Base-by-base conservation (phyloP, 2,329 filamentous ascomycete genomes). In the Aspergillus caelatus region DNA sequence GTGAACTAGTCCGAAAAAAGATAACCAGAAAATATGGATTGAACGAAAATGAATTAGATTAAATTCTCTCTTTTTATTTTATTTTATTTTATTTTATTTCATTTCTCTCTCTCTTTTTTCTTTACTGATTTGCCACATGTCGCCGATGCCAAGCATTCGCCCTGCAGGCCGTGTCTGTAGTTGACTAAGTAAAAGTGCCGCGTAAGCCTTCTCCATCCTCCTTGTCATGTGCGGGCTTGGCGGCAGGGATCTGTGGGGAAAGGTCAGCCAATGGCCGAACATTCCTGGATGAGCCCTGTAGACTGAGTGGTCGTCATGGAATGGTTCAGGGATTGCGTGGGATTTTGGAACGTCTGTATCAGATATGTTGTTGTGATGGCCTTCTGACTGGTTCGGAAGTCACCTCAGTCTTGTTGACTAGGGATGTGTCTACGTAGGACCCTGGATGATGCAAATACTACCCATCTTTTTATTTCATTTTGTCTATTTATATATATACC, bases 161-260 rank as follows among this genome's bases (percentile, higher is more conserved):
- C 58, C 57, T 60, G 63, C 63, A 65, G 61, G 58, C 39, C 39
- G 39, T 41, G 39, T 41, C 39, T 41, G 39, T 41, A 41, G 39
- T 16, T 36, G 14, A 41, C 39, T 41, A n/a, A 41, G 16, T 8
- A 5, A 41, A 64, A 63, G 66, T 66, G 68, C 68, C 68, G 68
- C 68, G 68, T 70, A 65, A 70, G 68, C 68, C 66, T 65, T 66
- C 68, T 62, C 68, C 68, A 70, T 69, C 62, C 43, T 30, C 66
- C 63, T 65, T 70, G 65, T 70, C 68, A 70, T 68, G 68, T 68
- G 66, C 60, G 66, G 65, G 26, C 66, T 69, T 67, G 67, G 67
- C 66, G 23, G 39, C 48, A 19, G 46, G 60, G 46, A 58, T 57
- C 59, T 65, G 67, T 68, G 66, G 67, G 62, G 64, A 67, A 45